Evolutionary conservation across 441 rosid species (phyloP).

Genomic region (Bocquillonia castaneifolia): DNA sequence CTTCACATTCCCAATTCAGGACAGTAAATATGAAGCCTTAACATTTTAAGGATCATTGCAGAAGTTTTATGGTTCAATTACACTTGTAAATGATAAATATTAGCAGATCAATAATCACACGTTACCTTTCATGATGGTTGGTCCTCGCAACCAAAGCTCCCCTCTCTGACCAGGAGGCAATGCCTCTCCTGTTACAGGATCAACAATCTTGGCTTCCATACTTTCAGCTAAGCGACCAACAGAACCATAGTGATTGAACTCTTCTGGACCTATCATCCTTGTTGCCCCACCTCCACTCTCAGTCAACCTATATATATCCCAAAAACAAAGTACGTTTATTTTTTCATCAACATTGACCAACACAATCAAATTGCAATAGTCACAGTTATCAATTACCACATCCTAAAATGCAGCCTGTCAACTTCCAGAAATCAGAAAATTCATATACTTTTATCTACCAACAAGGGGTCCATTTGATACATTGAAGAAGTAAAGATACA

Average conservation of each 20-base stretch:
- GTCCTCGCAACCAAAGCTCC: constrained; percentile 86
- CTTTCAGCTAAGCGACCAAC: constrained; percentile 64
- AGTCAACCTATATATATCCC: constrained; percentile 88
- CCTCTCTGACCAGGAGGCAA: constrained; percentile 71
- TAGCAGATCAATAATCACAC: not conserved
- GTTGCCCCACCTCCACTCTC: constrained; percentile 60
- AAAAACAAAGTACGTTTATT: constrained; percentile 12
- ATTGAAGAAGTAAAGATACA: too few species aligned
- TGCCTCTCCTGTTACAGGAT: constrained; percentile 61
- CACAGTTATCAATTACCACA: not conserved
- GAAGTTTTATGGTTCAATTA: too few species aligned
- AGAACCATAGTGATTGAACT: constrained; percentile 44
- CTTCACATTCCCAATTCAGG: too few species aligned
- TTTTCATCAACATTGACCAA: not conserved
- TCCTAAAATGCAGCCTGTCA: not conserved
- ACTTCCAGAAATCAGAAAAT: not conserved
- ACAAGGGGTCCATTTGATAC: too few species aligned
- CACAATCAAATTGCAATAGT: not conserved
- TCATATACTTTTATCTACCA: not conserved
- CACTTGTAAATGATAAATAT: too few species aligned
- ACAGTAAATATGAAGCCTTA: not conserved
- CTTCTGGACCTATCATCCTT: constrained; percentile 41
- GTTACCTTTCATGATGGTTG: constrained; percentile 72
- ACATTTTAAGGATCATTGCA: not conserved
- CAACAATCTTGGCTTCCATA: constrained; percentile 77